A percentile compares a stretch with the other conserved stretches of the same genome.
phyloP scores from a whole-genome alignment of 805 yeast species.

The Naumovozyma dairenensis region DNA sequence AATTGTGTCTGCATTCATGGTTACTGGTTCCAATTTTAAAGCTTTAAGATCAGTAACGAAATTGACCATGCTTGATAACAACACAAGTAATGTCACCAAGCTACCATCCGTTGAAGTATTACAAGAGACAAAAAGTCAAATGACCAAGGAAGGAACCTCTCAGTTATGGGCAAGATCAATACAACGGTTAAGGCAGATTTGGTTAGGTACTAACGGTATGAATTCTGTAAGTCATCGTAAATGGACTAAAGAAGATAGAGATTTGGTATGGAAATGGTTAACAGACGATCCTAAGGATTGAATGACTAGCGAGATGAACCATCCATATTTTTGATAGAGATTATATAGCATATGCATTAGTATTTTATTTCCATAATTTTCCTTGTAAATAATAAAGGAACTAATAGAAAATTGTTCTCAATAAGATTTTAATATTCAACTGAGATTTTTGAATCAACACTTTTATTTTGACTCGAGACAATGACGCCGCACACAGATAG shows the following conservation, averaged over 20 bases:
- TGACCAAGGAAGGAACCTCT: slow-evolving; percentile 16
- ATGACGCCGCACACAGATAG: too few species aligned
- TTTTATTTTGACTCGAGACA: too few species aligned
- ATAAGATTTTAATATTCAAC: too few species aligned
- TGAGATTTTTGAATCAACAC: too few species aligned
- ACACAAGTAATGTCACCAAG: slow-evolving; percentile 4
- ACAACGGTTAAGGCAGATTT: slow-evolving; percentile 8
- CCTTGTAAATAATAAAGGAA: not conserved
- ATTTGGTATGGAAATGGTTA: slow-evolving; percentile 48
- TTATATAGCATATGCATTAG: too few species aligned
- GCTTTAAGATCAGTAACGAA: slow-evolving; percentile 53
- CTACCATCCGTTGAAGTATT: not conserved
- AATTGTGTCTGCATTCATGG: slow-evolving; percentile 40
- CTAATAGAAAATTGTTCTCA: too few species aligned
- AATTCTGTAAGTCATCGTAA: not conserved
- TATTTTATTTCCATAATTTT: too few species aligned
- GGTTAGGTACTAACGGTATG: slow-evolving; percentile 12
- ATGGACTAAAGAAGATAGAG: slow-evolving; percentile 30
- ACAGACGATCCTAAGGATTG: slow-evolving; percentile 33
- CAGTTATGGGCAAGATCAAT: slow-evolving; percentile 17
- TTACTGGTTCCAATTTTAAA: slow-evolving; percentile 48
- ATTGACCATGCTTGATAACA: slow-evolving; percentile 48
- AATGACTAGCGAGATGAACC: too few species aligned
- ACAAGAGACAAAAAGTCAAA: not conserved
- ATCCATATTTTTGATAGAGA: too few species aligned